phyloP scores from a whole-genome alignment of 192 early-diverging fungal species.

The Mortierella alpina region DNA sequence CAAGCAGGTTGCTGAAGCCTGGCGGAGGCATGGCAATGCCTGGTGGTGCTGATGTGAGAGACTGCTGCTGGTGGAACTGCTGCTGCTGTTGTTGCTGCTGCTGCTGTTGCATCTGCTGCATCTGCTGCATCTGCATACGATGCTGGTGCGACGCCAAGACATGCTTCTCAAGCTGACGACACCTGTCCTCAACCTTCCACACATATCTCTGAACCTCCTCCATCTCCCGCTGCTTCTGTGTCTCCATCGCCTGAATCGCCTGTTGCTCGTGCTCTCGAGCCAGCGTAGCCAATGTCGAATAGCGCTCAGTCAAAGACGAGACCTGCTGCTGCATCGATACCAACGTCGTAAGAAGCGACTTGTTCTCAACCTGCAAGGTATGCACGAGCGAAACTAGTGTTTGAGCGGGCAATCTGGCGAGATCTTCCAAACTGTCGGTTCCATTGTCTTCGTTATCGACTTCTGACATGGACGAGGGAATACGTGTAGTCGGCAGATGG shows the following conservation, averaged over 20 bases:
- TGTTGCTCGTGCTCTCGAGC: conserved; percentile 60
- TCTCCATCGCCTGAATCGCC: conserved; percentile 53
- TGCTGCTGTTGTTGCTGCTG: conserved; percentile 30
- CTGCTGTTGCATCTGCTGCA: conserved; percentile 41
- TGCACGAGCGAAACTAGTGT: conserved; percentile 46
- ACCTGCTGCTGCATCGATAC: conserved; percentile 64
- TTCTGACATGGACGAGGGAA: not conserved
- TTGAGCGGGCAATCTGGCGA: conserved; percentile 34
- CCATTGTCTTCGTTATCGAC: conserved; percentile 17
- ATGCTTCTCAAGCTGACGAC: conserved; percentile 51
- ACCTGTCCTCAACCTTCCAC: conserved; percentile 52
- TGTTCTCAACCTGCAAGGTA: conserved; percentile 58
- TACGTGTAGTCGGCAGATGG: not conserved
- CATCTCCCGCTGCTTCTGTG: conserved; percentile 61
- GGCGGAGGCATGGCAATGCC: conserved; percentile 38
- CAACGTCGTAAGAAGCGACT: conserved; percentile 54
- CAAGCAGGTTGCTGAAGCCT: conserved; percentile 34
- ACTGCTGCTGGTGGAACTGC: conserved; percentile 11
- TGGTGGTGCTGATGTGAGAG: conserved; percentile 31
- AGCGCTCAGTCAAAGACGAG: conserved; percentile 54
- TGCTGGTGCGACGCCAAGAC: conserved; percentile 29
- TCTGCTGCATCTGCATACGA: conserved; percentile 41
- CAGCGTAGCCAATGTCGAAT: conserved; percentile 53
- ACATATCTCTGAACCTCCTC: conserved; percentile 64
- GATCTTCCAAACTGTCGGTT: conserved; percentile 22